phyloP scores from a whole-genome alignment of 768 basidiomycete species.

The Pisolithus sp. region DNA sequence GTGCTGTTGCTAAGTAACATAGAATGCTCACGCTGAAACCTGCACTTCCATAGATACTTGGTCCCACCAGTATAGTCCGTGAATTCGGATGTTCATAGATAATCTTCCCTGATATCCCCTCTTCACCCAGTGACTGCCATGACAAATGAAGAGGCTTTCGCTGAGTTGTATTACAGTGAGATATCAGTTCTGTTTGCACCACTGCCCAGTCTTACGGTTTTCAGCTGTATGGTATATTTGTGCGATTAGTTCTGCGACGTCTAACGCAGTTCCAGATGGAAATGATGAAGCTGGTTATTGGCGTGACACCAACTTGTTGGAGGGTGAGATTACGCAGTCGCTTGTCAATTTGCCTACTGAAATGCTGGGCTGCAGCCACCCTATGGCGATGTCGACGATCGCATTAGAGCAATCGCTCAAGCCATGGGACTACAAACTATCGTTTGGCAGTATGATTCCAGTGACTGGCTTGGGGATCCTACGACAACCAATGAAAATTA shows the following conservation, averaged over 20 bases:
- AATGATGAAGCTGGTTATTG: conserved; percentile 49
- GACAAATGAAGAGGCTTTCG: conserved; percentile 60
- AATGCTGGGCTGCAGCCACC: conserved; percentile 38
- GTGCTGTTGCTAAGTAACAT: conserved; percentile 21
- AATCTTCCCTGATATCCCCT: not conserved
- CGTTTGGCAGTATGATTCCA: conserved; percentile 64
- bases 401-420: conserved; percentile 64
- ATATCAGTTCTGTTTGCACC: not conserved
- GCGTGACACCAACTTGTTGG: conserved; percentile 58
- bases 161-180: conserved; percentile 74
- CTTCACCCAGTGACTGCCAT: conserved; percentile 47
- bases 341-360: not conserved
- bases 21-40: not conserved
- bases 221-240: conserved; percentile 19
- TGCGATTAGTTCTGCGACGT: not conserved
- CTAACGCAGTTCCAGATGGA: conserved; percentile 31
- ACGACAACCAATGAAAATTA: conserved; percentile 46
- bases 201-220: not conserved
- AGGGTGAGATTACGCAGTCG: conserved; percentile 29
- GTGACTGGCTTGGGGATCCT: conserved; percentile 63
- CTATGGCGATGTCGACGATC: conserved; percentile 67
- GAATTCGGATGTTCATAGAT: not conserved
- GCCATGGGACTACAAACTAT: conserved; percentile 65
- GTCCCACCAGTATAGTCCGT: conserved; percentile 43
- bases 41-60: conserved; percentile 25